phyloP scores from a whole-genome alignment of 495 filamentous ascomycete species.

The Jackrogersella minutella region DNA sequence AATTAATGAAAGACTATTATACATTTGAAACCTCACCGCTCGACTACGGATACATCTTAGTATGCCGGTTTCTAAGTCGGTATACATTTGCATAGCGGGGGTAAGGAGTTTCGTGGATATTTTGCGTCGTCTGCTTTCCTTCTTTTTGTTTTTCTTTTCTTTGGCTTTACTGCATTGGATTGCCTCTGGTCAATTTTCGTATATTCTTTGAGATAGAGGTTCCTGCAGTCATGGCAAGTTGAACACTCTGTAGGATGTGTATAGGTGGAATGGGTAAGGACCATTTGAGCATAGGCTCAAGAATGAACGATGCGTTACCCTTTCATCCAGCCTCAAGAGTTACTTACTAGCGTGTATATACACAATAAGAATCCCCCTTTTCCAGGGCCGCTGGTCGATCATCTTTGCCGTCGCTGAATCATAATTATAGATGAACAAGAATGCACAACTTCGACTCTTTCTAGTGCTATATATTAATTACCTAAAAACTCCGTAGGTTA shows the following conservation, averaged over 20 bases:
- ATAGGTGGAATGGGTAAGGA: constrained; percentile 4
- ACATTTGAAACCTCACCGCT: constrained; percentile 21
- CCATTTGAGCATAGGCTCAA: background rate
- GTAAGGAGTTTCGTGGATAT: constrained; percentile 28
- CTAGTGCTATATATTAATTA: no score
- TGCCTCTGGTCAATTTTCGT: constrained; percentile 12
- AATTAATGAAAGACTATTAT: constrained; percentile 32
- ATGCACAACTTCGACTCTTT: no score
- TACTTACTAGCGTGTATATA: background rate
- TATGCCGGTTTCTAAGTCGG: constrained; percentile 17
- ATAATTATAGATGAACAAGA: no score
- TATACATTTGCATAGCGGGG: constrained; percentile 48
- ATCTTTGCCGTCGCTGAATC: background rate
- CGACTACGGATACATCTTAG: constrained; percentile 28
- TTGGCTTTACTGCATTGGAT: constrained; percentile 5
- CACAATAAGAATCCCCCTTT: background rate
- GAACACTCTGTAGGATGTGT: background rate
- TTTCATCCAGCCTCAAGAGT: background rate
- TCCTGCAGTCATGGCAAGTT: constrained; percentile 3
- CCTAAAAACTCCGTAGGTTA: no score
- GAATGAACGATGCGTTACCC: background rate
- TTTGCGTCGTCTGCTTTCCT: background rate
- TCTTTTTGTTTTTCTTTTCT: constrained; percentile 1
- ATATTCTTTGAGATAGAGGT: constrained; percentile 30
- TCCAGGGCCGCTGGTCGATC: no score